A percentile compares a stretch with the other conserved stretches of the same genome.
These are phyloP conservation scores for Salix purpurea DNA, from an alignment of 345 rosid genomes.

Conservation along the genomic window DNA sequence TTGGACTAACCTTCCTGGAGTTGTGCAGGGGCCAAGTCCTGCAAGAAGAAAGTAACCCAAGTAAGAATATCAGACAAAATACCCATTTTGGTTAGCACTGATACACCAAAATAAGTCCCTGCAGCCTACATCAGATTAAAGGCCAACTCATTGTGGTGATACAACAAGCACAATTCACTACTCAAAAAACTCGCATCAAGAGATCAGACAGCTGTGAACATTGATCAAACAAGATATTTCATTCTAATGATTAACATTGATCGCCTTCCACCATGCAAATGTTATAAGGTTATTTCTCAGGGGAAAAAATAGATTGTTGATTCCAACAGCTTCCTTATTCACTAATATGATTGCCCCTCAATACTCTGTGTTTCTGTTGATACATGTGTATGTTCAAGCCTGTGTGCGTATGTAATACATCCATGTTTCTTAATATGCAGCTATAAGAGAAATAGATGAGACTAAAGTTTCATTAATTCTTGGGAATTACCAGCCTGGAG, in stretches of 20 bases:
- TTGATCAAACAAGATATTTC: neutral
- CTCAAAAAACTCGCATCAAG: neutral
- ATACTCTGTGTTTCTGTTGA: neutral
- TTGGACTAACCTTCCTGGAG: constrained; percentile 78
- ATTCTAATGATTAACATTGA: neutral
- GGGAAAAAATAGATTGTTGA: neutral
- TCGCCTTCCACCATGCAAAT: neutral
- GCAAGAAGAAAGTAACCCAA: constrained; percentile 4
- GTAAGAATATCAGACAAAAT: constrained; percentile 2
- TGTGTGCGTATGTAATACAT: neutral
- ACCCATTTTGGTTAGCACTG: neutral
- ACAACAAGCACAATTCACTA: neutral
- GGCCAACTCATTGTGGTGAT: neutral
- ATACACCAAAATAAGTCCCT: neutral
- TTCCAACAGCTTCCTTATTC: neutral
- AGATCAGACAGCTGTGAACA: neutral
- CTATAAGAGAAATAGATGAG: neutral
- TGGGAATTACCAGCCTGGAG: neutral
- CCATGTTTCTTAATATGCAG: neutral
- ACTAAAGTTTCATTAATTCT: neutral
- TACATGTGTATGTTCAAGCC: neutral
- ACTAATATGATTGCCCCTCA: neutral
- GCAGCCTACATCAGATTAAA: neutral
- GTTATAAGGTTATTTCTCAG: neutral
- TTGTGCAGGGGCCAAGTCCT: constrained; percentile 88